Percentiles rank a stretch among this genome's conserved stretches.
These are phyloP conservation scores for Verbascum thapsus DNA, from an alignment of 257 asterid genomes.

Conservation along the genomic window DNA sequence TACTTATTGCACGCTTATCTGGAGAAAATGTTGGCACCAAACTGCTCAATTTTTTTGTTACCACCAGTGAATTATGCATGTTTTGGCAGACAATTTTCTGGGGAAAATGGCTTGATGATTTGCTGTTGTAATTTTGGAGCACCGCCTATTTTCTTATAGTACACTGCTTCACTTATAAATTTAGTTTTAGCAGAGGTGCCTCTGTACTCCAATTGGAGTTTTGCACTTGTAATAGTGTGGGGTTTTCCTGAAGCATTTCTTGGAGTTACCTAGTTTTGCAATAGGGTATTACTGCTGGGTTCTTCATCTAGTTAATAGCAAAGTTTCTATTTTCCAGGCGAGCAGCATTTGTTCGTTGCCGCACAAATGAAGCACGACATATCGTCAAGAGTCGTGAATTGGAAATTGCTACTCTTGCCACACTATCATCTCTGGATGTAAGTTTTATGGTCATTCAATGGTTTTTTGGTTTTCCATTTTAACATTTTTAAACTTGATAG, in stretches of 20 bases:
- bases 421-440: constrained; percentile 72
- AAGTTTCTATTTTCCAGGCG: constrained; percentile 46
- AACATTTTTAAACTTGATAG: neutral
- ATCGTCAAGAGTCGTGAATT: constrained; percentile 51
- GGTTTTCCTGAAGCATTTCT: no score
- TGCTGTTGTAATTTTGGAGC: no score
- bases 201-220: no score
- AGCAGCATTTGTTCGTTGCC: constrained; percentile 75
- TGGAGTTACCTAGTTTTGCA: neutral
- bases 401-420: constrained; percentile 82
- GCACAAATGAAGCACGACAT: constrained; percentile 46
- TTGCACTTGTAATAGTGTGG: no score
- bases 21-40: no score
- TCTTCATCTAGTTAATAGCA: constrained; percentile 2
- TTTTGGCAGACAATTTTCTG: no score
- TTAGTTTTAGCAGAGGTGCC: no score
- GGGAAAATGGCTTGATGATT: no score
- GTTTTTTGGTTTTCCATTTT: neutral
- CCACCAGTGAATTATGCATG: no score
- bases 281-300: constrained; percentile 12
- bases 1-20: neutral
- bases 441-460: constrained; percentile 14
- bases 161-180: no score
- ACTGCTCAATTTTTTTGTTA: no score
- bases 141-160: no score